A percentile compares a stretch with the other conserved stretches of the same genome.
These are phyloP conservation scores for Datura wrightii DNA, from an alignment of 257 asterid species.

Conservation along the genomic window DNA sequence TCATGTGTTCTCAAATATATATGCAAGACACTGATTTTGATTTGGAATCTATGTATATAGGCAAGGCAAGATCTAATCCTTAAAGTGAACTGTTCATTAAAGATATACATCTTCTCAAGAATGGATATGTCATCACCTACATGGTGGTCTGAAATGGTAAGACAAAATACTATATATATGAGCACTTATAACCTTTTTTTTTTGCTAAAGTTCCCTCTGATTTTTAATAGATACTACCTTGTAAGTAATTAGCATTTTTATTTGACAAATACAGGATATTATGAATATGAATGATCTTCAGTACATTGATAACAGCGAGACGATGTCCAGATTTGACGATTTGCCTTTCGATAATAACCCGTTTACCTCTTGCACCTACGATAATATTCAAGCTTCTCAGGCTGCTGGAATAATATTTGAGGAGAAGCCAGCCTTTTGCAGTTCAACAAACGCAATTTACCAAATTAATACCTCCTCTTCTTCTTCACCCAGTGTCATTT, in stretches of 20 bases:
- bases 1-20: neutral
- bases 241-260: neutral
- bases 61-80: neutral
- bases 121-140: conserved; percentile 31
- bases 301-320: neutral
- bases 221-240: neutral
- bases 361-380: neutral
- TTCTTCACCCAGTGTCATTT: conserved; percentile 8
- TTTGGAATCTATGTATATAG: neutral
- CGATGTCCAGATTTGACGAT: neutral
- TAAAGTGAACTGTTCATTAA: neutral
- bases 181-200: neutral
- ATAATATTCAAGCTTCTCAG: neutral
- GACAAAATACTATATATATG: neutral
- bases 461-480: neutral
- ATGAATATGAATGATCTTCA: neutral
- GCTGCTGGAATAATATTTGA: neutral
- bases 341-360: neutral
- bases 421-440: neutral
- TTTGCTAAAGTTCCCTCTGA: neutral
- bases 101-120: neutral
- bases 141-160: conserved; percentile 37
- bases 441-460: neutral
- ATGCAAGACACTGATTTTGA: neutral
- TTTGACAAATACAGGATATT: conserved; percentile 25